Evolutionary conservation across 495 filamentous ascomycete genomes (phyloP), one percentile per base, ranked within the genome.

Genomic region (Schizothecium vesticola): DNA sequence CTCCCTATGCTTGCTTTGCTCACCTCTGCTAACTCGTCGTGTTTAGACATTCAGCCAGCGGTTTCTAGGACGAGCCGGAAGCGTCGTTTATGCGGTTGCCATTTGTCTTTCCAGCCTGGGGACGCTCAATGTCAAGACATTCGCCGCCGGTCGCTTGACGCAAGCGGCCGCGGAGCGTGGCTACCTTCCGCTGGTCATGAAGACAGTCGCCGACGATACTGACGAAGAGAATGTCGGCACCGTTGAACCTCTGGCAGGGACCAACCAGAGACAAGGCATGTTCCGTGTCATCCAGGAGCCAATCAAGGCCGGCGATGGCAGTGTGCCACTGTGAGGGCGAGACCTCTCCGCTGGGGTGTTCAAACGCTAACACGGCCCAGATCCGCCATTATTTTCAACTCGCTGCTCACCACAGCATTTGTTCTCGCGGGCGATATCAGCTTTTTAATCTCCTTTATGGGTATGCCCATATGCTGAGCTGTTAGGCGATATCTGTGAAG

Each of bases 121-220:
- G 1, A 66, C 65, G 6, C 65, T 66, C 26, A 66, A 66, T 31
- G 65, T 61, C 65, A 66, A 66, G 65, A 60, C 24, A 21, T 66
- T 60, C 24, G 33, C 65, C 3, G 65, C 65, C 19, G 65, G 65
- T 12, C 65, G 65, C 3, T 51, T 66, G 56, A 66, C 65, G 1
- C 65, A 66, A 26, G 65, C 65, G 21, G 65, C 65, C 4, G 65
- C 65, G 3, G 65, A 60, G 21, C 65, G 65, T 19, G 65, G 65
- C 3, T 66, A 66, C n/a, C 31, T 66, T 0, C 65, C 65, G 4
- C 4, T 66, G 57, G 33, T 66, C 4, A 66, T 66, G 56, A 66
- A 66, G 33, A 66, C 65, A 2, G 31, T 66, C n/a, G 56, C 56
- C 1, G 56, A 60, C 3, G 65, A 60, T 60, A 22, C 33, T 0